Conservation (phyloP, 306 rosid genomes). For the Carpinus viminea region DNA sequence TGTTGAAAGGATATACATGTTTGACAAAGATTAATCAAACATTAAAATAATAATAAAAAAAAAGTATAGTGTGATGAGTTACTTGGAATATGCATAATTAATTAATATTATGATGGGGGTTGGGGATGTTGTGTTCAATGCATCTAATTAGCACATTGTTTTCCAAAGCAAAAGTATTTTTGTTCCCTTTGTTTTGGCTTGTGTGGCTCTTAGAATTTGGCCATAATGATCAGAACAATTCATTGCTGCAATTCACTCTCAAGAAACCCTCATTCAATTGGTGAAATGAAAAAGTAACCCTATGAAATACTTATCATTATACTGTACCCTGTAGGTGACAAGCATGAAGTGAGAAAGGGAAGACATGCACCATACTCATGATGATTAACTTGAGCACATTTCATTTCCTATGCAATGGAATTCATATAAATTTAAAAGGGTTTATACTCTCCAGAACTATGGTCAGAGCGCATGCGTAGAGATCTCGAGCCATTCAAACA, state of each 20-base stretch:
- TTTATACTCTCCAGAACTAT: too few relatives aligned
- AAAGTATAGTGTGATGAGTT: background rate
- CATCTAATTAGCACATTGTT: background rate
- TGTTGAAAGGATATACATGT: background rate
- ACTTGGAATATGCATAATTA: background rate
- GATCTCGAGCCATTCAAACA: too few relatives aligned
- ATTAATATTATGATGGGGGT: background rate
- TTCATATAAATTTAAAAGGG: background rate
- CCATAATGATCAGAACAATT: constrained; percentile 26
- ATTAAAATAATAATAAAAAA: background rate
- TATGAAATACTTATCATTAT: constrained; percentile 40
- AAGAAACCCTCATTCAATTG: constrained; percentile 26
- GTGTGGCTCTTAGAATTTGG: constrained; percentile 27
- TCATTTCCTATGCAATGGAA: constrained; percentile 20
- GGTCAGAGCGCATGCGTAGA: too few relatives aligned
- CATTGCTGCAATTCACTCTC: constrained; percentile 32
- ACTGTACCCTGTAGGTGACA: constrained; percentile 38
- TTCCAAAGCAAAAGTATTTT: background rate
- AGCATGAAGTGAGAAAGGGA: constrained; percentile 44
- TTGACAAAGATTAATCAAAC: background rate
- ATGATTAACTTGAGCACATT: constrained; percentile 17
- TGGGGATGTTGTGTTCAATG: background rate
- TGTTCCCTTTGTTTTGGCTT: background rate
- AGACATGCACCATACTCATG: constrained; percentile 33
- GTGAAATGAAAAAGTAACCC: constrained; percentile 42